Evolutionary conservation across 2,329 filamentous ascomycete species (phyloP).

Genomic region (Trichoderma citrinoviride): DNA sequence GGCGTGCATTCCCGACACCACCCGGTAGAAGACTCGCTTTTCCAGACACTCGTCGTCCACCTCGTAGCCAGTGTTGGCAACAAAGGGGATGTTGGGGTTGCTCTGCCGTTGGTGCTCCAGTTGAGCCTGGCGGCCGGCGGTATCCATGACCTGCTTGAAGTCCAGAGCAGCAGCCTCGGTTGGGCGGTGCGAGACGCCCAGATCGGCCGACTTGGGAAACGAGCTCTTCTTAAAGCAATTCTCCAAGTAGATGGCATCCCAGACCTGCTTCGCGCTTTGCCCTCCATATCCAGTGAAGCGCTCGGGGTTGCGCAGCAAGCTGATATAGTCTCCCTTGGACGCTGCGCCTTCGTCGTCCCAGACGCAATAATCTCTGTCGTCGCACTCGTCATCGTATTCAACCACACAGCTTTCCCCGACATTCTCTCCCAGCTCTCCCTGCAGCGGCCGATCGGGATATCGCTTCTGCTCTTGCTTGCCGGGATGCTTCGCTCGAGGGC

Average conservation of each 20-base stretch:
- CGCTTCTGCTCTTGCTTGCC: constrained; percentile 70
- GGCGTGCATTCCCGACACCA: constrained; percentile 96
- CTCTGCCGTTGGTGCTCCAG: constrained; percentile 51
- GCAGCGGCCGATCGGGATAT: constrained; percentile 68
- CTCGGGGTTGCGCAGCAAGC: constrained; percentile 87
- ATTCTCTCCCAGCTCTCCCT: constrained; percentile 77
- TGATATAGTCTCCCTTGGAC: constrained; percentile 94
- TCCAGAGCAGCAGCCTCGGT: constrained; percentile 56
- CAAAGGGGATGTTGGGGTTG: constrained; percentile 55
- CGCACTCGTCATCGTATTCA: constrained; percentile 95
- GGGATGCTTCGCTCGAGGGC: constrained; percentile 86
- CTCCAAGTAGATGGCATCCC: constrained; percentile 95
- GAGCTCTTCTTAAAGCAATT: constrained; percentile 84
- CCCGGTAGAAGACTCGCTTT: constrained; percentile 96
- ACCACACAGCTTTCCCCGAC: constrained; percentile 96
- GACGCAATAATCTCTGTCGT: constrained; percentile 94
- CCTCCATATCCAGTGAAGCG: constrained; percentile 93
- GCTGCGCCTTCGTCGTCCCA: constrained; percentile 87
- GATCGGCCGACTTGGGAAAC: constrained; percentile 57
- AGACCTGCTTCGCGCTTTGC: constrained; percentile 80
- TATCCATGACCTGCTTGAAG: constrained; percentile 60
- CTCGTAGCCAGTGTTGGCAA: constrained; percentile 65
- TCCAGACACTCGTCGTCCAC: constrained; percentile 91
- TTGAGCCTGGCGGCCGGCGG: constrained; percentile 57
- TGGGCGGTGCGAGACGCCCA: constrained; percentile 46